phyloP scores from a whole-genome alignment of 805 yeast species.

The Brettanomyces bruxellensis region DNA sequence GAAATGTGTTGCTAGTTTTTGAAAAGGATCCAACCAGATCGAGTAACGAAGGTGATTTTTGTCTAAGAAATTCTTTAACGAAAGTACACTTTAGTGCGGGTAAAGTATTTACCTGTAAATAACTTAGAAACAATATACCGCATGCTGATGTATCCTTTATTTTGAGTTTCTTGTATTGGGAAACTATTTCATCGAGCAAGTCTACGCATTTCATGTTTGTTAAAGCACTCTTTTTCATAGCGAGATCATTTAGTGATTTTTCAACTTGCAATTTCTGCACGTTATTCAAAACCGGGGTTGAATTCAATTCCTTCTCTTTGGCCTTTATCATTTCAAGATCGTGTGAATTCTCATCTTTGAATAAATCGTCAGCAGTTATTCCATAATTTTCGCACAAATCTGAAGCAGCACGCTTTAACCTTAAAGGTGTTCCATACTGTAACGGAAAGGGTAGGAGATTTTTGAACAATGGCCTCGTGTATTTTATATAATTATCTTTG shows the following conservation, averaged over 20 bases:
- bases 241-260: slow-evolving; percentile 13
- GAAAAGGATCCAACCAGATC: background rate
- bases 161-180: slow-evolving; percentile 1
- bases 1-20: background rate
- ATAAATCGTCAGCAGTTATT: slow-evolving; percentile 22
- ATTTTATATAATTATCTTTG: slow-evolving; percentile 48
- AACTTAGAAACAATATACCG: slow-evolving; percentile 32
- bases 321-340: slow-evolving; percentile 18
- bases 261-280: slow-evolving; percentile 19
- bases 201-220: slow-evolving; percentile 23
- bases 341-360: slow-evolving; percentile 18
- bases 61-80: slow-evolving; percentile 25
- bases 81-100: slow-evolving; percentile 33
- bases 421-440: slow-evolving; percentile 61
- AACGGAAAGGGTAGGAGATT: slow-evolving; percentile 58
- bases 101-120: slow-evolving; percentile 20
- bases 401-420: slow-evolving; percentile 27
- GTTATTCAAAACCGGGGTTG: slow-evolving; percentile 21
- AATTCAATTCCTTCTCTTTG: slow-evolving; percentile 16
- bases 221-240: slow-evolving; percentile 20
- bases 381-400: slow-evolving; percentile 25
- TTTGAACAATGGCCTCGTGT: slow-evolving; percentile 46
- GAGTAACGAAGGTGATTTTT: slow-evolving; percentile 24
- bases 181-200: slow-evolving; percentile 12
- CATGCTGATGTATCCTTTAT: slow-evolving; percentile 12